Conservation (phyloP, 108 stramenopile genomes). For the Fistulifera solaris region DNA sequence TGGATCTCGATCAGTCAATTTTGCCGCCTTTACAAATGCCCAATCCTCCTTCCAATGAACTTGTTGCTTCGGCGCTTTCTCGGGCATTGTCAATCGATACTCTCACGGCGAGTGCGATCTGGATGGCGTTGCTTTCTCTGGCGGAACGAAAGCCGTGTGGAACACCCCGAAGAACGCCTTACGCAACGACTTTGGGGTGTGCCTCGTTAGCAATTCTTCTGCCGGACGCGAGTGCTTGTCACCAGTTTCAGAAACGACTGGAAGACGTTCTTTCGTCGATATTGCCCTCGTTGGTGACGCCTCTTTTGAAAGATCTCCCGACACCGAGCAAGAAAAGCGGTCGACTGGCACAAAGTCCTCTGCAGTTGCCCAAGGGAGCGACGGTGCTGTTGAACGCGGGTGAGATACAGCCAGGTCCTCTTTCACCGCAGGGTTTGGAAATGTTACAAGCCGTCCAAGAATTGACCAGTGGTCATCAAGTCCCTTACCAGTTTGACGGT, state of each 20-base stretch:
- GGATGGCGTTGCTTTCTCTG: conserved; percentile 14
- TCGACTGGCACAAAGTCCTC: conserved; percentile 18
- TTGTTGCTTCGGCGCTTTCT: neutral
- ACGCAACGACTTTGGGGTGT: conserved; percentile 30
- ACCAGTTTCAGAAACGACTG: conserved; percentile 13
- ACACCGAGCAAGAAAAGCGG: conserved; percentile 24
- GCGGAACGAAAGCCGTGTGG: conserved; percentile 10
- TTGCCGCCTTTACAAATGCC: neutral
- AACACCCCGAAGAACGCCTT: conserved; percentile 12
- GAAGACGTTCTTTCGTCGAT: conserved; percentile 19
- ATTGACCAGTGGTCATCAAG: conserved; percentile 15
- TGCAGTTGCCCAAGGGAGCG: conserved; percentile 41
- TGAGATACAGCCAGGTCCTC: neutral
- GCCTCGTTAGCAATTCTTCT: conserved; percentile 31
- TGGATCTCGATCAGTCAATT: conserved; percentile 27
- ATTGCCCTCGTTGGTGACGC: conserved; percentile 10
- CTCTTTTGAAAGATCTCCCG: neutral
- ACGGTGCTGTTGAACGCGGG: conserved; percentile 22
- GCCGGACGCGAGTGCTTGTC: conserved; percentile 6
- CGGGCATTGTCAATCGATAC: neutral
- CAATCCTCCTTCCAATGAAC: neutral
- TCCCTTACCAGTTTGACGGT: conserved; percentile 40
- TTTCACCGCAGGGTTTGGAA: neutral
- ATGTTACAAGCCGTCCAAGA: conserved; percentile 4
- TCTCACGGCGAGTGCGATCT: conserved; percentile 6